Evolutionary conservation across 768 basidiomycete genomes (phyloP), one percentile per base, ranked within the genome.

Genomic region (Agrocybe praecox): DNA sequence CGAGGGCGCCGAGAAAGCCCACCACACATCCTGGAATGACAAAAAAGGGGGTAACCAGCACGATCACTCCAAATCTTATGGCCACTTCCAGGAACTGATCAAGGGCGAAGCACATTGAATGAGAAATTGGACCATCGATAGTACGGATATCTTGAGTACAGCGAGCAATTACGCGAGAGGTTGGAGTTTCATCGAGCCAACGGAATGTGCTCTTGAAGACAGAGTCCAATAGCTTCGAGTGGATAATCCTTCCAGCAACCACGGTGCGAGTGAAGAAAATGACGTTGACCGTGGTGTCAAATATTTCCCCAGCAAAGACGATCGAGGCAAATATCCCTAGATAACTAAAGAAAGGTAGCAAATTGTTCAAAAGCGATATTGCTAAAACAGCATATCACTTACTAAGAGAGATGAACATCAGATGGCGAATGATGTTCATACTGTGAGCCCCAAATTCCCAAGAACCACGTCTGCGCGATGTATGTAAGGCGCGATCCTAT

Each of bases 191-290:
- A 53, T 65, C 63, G 8, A 65, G 46, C 63, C 63, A 65, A 17
- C 63, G 62, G 23, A 14, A 44, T 48, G 21, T 43, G 2, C 14
- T 10, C 23, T 4, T 22, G 47, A 10, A 15, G 26, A 8, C 15
- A 42, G 9, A 18, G 6, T 43, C 11, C 11, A 15, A 23, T n/a
- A 17, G 29, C 22, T 8, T 46, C 12, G 19, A 21, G 8, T n/a
- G 24, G 17, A 10, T 22, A 26, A 21, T 53, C 55, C 36, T 10
- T 21, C 58, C 62, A 57, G 45, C 19, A 64, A 49, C 5, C 49
- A 85, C 63, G 2, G 73, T 63, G 2, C 85, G 86, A 40, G 69
- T 69, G n/a, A 80, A 69, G 62, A 78, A 87, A 0, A 69, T 76
- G 6, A 62, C 17, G 5, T 67, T 59, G 67, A 77, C 84, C 7